A percentile compares a stretch with the other conserved stretches of the same genome.
phyloP scores from a whole-genome alignment of 345 rosid species.

The Punica granatum region DNA sequence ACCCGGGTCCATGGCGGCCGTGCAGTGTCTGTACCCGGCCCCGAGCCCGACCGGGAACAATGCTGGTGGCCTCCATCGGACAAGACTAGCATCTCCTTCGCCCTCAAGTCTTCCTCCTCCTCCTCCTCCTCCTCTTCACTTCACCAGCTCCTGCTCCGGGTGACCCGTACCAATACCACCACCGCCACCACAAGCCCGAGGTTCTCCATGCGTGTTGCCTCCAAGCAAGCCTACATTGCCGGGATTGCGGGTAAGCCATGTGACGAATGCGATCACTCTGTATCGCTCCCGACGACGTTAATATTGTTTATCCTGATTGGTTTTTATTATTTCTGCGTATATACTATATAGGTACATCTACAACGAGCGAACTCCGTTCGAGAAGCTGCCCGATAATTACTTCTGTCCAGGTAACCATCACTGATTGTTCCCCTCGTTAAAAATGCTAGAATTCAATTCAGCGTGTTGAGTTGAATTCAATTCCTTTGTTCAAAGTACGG shows the following conservation, averaged over 20 bases:
- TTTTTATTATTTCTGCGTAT: too few relatives aligned
- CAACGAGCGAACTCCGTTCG: slow-evolving; percentile 84
- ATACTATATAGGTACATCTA: slow-evolving; percentile 57
- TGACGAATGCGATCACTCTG: neutral
- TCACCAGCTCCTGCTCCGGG: neutral
- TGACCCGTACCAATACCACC: neutral
- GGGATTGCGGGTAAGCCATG: slow-evolving; percentile 75
- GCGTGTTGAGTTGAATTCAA: neutral
- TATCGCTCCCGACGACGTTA: neutral
- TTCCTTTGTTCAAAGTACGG: too few relatives aligned
- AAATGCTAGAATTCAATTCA: too few relatives aligned
- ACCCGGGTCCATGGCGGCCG: slow-evolving; percentile 1
- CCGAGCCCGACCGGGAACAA: slow-evolving; percentile 1
- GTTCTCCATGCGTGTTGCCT: slow-evolving; percentile 71
- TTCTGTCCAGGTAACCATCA: slow-evolving; percentile 64
- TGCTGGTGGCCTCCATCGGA: neutral
- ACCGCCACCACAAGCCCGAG: slow-evolving; percentile 34
- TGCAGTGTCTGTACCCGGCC: slow-evolving; percentile 1
- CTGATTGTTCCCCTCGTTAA: too few relatives aligned
- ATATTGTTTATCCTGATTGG: too few relatives aligned
- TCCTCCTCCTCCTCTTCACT: slow-evolving; percentile 3
- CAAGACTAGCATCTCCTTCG: neutral
- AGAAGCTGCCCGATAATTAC: slow-evolving; percentile 61
- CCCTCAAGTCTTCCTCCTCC: slow-evolving; percentile 1
- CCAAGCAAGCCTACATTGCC: slow-evolving; percentile 89